Evolutionary conservation across 352 stramenopile species (phyloP).

Genomic region (Globisporangium cederbergense): DNA sequence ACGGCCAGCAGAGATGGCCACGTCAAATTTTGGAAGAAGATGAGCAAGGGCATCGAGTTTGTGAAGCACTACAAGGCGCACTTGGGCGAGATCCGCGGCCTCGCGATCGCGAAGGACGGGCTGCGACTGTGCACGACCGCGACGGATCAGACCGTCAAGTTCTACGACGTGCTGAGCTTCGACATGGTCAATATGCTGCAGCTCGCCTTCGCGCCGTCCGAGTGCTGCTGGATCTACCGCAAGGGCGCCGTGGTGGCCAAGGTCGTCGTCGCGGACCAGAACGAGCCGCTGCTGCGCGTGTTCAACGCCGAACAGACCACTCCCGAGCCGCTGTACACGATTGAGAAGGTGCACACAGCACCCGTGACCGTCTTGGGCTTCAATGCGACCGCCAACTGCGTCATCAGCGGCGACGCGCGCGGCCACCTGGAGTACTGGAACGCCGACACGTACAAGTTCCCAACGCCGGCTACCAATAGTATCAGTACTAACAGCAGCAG

Average conservation of each 20-base stretch:
- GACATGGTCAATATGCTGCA: constrained; percentile 98
- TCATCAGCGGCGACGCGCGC: constrained; percentile 90
- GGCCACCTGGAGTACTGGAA: constrained; percentile 96
- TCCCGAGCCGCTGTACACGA: constrained; percentile 47
- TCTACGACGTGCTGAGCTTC: constrained; percentile 98
- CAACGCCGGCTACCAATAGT: constrained; percentile 3
- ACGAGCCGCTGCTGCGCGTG: constrained; percentile 66
- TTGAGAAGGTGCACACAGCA: constrained; percentile 88
- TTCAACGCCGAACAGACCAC: constrained; percentile 79
- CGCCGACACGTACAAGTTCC: constrained; percentile 59
- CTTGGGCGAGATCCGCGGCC: constrained; percentile 76
- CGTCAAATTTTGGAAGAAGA: constrained; percentile 99
- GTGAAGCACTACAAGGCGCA: constrained; percentile 99
- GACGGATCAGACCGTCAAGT: constrained; percentile 94
- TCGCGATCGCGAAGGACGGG: constrained; percentile 86
- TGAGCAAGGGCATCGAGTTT: constrained; percentile 95
- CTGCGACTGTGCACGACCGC: constrained; percentile 82
- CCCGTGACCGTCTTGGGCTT: constrained; percentile 90
- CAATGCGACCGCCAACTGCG: constrained; percentile 77
- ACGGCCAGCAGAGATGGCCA: constrained; percentile 95
- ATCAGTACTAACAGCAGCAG: not conserved
- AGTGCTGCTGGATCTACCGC: constrained; percentile 72
- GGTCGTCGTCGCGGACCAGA: constrained; percentile 75
- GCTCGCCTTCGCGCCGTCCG: constrained; percentile 60
- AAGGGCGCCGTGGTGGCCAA: constrained; percentile 57